Conservation (phyloP, 257 asterid species). For the Rehmannia glutinosa region DNA sequence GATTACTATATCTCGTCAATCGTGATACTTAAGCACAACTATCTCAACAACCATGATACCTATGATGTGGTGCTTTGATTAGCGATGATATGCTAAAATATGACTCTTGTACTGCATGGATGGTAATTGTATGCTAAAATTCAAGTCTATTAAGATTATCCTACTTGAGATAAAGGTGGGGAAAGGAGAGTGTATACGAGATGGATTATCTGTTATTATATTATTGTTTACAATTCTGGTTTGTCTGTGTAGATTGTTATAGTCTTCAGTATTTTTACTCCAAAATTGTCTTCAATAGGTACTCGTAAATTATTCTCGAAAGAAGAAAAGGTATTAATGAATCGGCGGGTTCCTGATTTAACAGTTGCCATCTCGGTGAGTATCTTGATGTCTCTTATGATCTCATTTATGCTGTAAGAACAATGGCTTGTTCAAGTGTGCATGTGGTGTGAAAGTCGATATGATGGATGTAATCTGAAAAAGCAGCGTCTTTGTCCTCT, state of each 20-base stretch:
- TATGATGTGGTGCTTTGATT: constrained; percentile 1
- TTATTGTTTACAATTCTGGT: constrained; percentile 1
- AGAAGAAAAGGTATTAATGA: constrained; percentile 65
- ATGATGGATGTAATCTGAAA: no score
- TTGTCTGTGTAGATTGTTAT: neutral
- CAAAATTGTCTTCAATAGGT: constrained; percentile 39
- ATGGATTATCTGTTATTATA: neutral
- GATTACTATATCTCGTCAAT: neutral
- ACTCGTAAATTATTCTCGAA: constrained; percentile 59
- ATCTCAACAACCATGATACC: neutral
- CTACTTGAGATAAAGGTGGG: no score
- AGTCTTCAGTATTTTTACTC: constrained; percentile 5
- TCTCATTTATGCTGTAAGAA: neutral
- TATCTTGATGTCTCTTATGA: no score
- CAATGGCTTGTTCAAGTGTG: neutral
- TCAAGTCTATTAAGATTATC: neutral
- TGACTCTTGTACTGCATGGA: neutral
- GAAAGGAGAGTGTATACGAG: neutral
- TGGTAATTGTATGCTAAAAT: neutral
- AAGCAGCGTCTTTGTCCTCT: neutral
- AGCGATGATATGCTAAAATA: neutral
- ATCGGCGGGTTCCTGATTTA: constrained; percentile 70
- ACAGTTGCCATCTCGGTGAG: constrained; percentile 80
- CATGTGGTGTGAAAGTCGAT: no score
- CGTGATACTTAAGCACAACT: neutral